These are phyloP conservation scores for Torulaspora franciscae DNA, from an alignment of 805 yeast genomes.

Conservation along the genomic window DNA sequence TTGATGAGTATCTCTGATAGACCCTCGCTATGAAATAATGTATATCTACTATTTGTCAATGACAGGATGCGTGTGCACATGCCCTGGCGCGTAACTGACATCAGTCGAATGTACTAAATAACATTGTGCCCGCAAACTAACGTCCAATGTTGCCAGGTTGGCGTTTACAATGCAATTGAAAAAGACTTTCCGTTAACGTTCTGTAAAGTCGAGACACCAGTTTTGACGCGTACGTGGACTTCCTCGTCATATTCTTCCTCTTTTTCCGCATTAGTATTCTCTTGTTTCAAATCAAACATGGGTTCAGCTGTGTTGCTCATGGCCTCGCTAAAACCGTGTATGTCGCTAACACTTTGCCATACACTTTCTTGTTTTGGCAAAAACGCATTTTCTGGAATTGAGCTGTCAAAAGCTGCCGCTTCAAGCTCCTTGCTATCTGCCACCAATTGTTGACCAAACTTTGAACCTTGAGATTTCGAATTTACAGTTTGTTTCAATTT, in stretches of 20 bases:
- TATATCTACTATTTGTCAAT: not conserved
- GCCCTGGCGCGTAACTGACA: too few relatives aligned
- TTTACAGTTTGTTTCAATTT: not conserved
- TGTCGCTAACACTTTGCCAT: conserved; percentile 34
- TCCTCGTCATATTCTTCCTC: conserved; percentile 18
- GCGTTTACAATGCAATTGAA: conserved; percentile 22
- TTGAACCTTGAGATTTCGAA: not conserved
- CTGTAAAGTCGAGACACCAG: conserved; percentile 40
- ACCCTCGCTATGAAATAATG: not conserved
- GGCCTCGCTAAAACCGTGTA: conserved; percentile 24
- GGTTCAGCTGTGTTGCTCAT: conserved; percentile 10
- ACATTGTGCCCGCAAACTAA: too few relatives aligned
- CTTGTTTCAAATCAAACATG: conserved; percentile 10
- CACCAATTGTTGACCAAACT: not conserved
- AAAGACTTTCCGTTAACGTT: conserved; percentile 38
- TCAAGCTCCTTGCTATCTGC: conserved; percentile 3
- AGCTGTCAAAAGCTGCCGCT: conserved; percentile 11
- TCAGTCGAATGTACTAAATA: too few relatives aligned
- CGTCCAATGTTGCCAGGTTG: too few relatives aligned
- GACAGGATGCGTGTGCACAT: too few relatives aligned
- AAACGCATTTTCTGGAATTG: conserved; percentile 12
- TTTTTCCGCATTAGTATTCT: not conserved
- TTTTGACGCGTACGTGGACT: conserved; percentile 41
- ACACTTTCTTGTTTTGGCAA: conserved; percentile 20
- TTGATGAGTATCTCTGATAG: not conserved